phyloP scores from a whole-genome alignment of 495 filamentous ascomycete species.

The Penicillium verhagenii region DNA sequence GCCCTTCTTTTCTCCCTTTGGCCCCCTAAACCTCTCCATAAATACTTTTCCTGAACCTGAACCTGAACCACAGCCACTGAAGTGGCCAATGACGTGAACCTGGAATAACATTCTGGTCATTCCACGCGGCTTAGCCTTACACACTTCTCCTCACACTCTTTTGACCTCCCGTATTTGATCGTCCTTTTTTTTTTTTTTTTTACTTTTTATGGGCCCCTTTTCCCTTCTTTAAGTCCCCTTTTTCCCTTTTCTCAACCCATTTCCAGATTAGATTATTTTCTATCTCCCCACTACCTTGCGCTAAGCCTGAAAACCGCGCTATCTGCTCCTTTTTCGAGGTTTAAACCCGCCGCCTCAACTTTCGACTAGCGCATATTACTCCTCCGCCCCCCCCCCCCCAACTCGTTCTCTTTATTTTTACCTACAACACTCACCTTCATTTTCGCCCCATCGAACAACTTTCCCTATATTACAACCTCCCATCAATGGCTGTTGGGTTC shows the following conservation, averaged over 20 bases:
- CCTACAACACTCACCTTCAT: not conserved
- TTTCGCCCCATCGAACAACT: not conserved
- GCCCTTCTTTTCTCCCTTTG: too few species aligned
- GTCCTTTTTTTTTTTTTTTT: not conserved
- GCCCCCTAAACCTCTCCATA: constrained; percentile 3
- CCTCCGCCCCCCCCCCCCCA: not conserved
- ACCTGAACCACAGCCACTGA: constrained; percentile 2
- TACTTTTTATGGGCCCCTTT: not conserved
- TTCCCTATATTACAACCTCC: not conserved
- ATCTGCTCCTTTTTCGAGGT: not conserved
- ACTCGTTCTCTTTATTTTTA: not conserved
- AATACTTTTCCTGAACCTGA: constrained; percentile 4
- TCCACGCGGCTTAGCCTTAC: constrained; percentile 11
- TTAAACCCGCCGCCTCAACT: not conserved
- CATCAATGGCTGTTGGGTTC: constrained; percentile 13
- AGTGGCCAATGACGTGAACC: constrained; percentile 19
- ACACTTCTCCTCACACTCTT: too few species aligned
- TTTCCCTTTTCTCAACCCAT: not conserved
- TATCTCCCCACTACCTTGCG: not conserved
- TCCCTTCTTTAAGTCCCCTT: not conserved
- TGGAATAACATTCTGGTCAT: constrained; percentile 11
- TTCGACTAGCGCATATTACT: not conserved
- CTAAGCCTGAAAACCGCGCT: not conserved
- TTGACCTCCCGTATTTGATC: not conserved
- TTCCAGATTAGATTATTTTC: not conserved